Evolutionary conservation across 495 filamentous ascomycete genomes (phyloP).

Genomic region (Venustampulla echinocandica): DNA sequence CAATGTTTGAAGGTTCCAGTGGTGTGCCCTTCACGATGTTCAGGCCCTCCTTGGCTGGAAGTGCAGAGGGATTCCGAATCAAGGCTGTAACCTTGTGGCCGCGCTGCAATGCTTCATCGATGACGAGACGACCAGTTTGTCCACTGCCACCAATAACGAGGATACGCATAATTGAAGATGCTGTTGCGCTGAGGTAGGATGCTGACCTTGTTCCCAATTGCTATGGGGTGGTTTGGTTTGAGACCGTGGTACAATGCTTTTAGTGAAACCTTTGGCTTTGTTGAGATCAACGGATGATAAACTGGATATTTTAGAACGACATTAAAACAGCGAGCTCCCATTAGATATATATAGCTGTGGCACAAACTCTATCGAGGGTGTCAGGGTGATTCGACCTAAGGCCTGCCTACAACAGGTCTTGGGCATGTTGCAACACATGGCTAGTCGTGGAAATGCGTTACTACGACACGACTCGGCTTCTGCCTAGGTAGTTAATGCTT

Average conservation of each 20-base stretch:
- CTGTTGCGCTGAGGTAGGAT: conserved; percentile 13
- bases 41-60: conserved; percentile 23
- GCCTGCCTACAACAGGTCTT: conserved; percentile 9
- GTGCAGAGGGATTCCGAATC: conserved; percentile 29
- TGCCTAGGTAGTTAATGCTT: conserved; percentile 18
- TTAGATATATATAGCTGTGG: conserved; percentile 17
- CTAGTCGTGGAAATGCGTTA: conserved; percentile 17
- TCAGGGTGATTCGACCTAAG: conserved; percentile 12
- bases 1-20: conserved; percentile 27
- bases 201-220: conserved; percentile 14
- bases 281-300: conserved; percentile 15
- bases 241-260: conserved; percentile 16
- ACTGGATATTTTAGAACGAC: conserved; percentile 13
- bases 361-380: conserved; percentile 17
- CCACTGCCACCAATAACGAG: conserved; percentile 37
- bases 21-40: conserved; percentile 33
- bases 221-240: conserved; percentile 16
- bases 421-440: conserved; percentile 15
- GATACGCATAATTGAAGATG: conserved; percentile 30
- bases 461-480: conserved; percentile 13
- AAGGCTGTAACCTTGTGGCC: conserved; percentile 35
- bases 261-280: conserved; percentile 18
- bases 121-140: conserved; percentile 33
- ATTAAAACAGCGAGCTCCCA: conserved; percentile 16
- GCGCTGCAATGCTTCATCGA: conserved; percentile 32